These are phyloP conservation scores for Camellia japonica DNA, from an alignment of 148 eudicot species.

Conservation along the genomic window DNA sequence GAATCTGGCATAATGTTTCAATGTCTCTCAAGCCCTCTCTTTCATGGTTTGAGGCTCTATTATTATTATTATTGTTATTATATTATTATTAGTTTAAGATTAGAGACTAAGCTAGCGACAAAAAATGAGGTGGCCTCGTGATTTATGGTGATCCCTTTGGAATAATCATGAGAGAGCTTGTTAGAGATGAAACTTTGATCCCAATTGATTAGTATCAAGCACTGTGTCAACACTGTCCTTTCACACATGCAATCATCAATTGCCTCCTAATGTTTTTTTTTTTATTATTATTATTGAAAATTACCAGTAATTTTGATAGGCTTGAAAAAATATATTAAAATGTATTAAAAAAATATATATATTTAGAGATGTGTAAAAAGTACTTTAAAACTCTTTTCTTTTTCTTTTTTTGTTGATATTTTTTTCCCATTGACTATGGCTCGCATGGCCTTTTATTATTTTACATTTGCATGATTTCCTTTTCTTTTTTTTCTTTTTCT, in stretches of 20 bases:
- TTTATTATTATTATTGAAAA: no score
- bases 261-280: background rate
- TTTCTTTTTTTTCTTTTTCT: no score
- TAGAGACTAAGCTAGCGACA: slow-evolving; percentile 8
- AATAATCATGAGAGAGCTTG: background rate
- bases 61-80: background rate
- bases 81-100: background rate
- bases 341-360: no score
- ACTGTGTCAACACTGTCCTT: background rate
- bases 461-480: background rate
- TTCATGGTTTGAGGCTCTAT: background rate
- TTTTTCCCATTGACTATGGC: no score
- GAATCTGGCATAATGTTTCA: background rate
- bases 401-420: no score
- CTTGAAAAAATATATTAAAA: no score
- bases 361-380: no score
- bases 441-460: background rate
- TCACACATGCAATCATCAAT: background rate
- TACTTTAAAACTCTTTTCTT: no score
- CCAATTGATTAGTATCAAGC: background rate
- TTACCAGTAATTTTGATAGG: no score
- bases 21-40: background rate
- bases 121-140: slow-evolving; percentile 6
- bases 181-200: background rate
- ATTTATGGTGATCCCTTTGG: slow-evolving; percentile 10